Evolutionary conservation across 768 basidiomycete genomes (phyloP).

Genomic region (Agaricus subrufescens): DNA sequence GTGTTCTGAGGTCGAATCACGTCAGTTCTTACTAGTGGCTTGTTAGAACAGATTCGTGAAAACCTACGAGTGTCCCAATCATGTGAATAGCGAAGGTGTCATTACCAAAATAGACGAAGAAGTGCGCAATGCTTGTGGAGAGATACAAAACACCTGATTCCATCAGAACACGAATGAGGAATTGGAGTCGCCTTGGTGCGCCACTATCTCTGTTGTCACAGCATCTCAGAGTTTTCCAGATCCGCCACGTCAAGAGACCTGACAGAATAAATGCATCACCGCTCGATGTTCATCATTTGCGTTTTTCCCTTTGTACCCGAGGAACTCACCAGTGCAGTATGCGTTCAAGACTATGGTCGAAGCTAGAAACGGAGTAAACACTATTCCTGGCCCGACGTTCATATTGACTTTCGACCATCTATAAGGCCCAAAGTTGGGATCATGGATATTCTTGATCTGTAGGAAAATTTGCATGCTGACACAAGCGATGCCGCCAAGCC

Average conservation of each 20-base stretch:
- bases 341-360: constrained; percentile 9
- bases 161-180: constrained; percentile 1
- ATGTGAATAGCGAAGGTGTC: neutral
- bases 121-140: neutral
- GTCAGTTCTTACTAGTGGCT: neutral
- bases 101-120: neutral
- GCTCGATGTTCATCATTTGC: neutral
- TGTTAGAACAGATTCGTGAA: too few species aligned
- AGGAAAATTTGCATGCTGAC: constrained; percentile 1
- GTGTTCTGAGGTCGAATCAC: neutral
- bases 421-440: neutral
- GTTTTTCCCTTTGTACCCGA: too few species aligned
- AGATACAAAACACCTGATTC: constrained; percentile 8
- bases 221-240: neutral
- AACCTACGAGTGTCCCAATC: neutral
- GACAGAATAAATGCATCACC: neutral
- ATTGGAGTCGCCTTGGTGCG: neutral
- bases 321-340: constrained; percentile 7
- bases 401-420: constrained; percentile 2
- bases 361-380: neutral
- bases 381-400: constrained; percentile 7
- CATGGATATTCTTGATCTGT: constrained; percentile 1
- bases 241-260: neutral
- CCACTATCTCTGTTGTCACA: neutral
- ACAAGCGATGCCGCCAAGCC: constrained; percentile 7